Base-by-base conservation (phyloP, 140 eudicot genomes). In the Oenanthe javanica region DNA sequence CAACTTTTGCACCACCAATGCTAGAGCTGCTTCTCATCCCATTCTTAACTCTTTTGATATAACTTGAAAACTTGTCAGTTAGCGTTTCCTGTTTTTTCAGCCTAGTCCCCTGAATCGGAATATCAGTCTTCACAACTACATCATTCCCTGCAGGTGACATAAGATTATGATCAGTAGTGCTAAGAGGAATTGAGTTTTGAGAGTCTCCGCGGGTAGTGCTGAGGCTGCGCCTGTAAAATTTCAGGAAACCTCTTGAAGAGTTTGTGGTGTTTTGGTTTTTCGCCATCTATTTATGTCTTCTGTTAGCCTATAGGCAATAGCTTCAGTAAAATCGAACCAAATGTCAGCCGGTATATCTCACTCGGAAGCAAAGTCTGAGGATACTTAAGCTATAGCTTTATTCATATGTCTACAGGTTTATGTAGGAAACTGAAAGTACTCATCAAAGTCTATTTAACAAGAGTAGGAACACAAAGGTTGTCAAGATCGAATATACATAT, bases 11-110 rank as follows among this genome's bases (percentile, higher is more conserved):
- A 45, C 40, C 75, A 21, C 84, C 81, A 47, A 59, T 82, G 23
- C 49, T 78, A 5, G 90, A 74, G 11, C 74, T 47, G 38, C 72
- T 72, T 59, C 85, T 61, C 86, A 83, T 82, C 83, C 81, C 84
- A 21, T 50, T 72, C 85, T 81, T 87, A 49, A 85, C 76, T 54
- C 80, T 82, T 23, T 76, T 77, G 9, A 89, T 82, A 45, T 84
- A 86, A 36, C 45, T 42, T 36, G 83, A 31, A 61, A 66, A 80
- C 82, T 36, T 73, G 38, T 79, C 82, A 3, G 16, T 73, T 38
- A 46, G 2, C 10, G 55, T 73, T 73, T 73, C 55, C 77, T 43
- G 77, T 6, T 73, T 73, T 73, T 73, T 73, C 36, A 73, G n/a
- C 77, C n/a, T 73, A 12, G 54, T 40, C 15, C 12, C 76, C 50